These are phyloP conservation scores for Zostera marina DNA, from an alignment of 116 monocot species.

Conservation along the genomic window DNA sequence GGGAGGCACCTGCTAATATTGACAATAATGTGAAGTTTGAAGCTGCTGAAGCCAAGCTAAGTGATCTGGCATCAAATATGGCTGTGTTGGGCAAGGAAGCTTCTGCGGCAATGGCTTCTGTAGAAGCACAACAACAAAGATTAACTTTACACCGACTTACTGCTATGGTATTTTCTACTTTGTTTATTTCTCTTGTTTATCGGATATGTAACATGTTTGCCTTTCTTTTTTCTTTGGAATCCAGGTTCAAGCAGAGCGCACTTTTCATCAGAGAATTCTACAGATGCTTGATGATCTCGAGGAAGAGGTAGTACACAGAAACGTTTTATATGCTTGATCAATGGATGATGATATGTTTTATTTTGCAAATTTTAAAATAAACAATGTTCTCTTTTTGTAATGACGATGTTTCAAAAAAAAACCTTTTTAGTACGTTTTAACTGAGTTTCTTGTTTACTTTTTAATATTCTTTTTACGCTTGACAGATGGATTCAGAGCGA, in stretches of 20 bases:
- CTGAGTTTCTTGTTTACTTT: too few species aligned
- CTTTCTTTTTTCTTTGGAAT: not conserved
- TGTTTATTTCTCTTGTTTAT: not conserved
- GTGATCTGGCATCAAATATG: conserved; percentile 85
- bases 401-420: too few species aligned
- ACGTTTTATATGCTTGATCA: not conserved
- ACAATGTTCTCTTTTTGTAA: too few species aligned
- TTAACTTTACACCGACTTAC: conserved; percentile 80
- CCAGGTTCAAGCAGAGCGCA: conserved; percentile 78
- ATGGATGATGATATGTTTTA: too few species aligned
- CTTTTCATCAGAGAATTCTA: conserved; percentile 64
- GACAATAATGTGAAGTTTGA: conserved; percentile 68
- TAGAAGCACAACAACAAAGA: conserved; percentile 87
- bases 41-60: conserved; percentile 72
- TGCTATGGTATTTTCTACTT: conserved; percentile 49
- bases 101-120: conserved; percentile 73
- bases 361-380: too few species aligned
- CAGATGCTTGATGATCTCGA: conserved; percentile 86
- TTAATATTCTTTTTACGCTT: not conserved
- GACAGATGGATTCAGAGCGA: conserved; percentile 69
- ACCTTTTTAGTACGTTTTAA: too few species aligned
- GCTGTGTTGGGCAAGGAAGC: conserved; percentile 82
- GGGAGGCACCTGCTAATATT: conserved; percentile 56
- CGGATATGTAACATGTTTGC: not conserved
- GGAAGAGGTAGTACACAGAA: conserved; percentile 32